Evolutionary conservation across 495 filamentous ascomycete species (phyloP).

Genomic region (Friedmanniomyces simplex): DNA sequence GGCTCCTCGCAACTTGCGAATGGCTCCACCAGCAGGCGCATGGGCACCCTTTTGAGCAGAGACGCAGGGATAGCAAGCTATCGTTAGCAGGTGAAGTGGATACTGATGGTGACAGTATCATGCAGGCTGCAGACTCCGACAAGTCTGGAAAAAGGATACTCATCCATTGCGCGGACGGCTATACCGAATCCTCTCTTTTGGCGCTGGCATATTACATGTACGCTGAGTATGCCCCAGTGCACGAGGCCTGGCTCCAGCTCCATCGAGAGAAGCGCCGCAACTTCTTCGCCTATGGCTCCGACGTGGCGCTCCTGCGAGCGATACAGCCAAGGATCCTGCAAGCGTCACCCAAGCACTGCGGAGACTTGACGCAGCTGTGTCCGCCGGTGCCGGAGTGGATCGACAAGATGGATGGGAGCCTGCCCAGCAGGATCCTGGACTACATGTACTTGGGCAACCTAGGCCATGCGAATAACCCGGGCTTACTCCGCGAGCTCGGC

Average conservation of each 20-base stretch:
- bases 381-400: conserved; percentile 65
- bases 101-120: conserved; percentile 46
- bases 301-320: conserved; percentile 65
- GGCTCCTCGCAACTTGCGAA: conserved; percentile 70
- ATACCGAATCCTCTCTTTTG: conserved; percentile 85
- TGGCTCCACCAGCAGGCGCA: conserved; percentile 67
- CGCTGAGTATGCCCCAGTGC: conserved; percentile 65
- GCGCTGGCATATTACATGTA: conserved; percentile 87
- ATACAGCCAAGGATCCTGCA: conserved; percentile 64
- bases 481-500: conserved; percentile 64
- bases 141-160: conserved; percentile 40
- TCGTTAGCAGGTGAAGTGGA: conserved; percentile 33
- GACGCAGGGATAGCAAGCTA: conserved; percentile 18
- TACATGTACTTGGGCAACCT: conserved; percentile 96
- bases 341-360: conserved; percentile 31
- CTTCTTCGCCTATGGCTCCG: conserved; percentile 90
- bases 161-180: conserved; percentile 90
- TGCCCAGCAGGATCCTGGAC: conserved; percentile 79
- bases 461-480: conserved; percentile 84
- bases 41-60: conserved; percentile 43
- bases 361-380: conserved; percentile 9
- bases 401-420: conserved; percentile 71
- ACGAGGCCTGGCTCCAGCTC: conserved; percentile 76
- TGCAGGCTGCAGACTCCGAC: conserved; percentile 15
- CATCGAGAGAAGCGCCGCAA: conserved; percentile 76